A percentile compares a stretch with the other conserved stretches of the same genome.
These are phyloP conservation scores for Capsicum pubescens DNA, from an alignment of 257 asterid genomes.

Conservation along the genomic window DNA sequence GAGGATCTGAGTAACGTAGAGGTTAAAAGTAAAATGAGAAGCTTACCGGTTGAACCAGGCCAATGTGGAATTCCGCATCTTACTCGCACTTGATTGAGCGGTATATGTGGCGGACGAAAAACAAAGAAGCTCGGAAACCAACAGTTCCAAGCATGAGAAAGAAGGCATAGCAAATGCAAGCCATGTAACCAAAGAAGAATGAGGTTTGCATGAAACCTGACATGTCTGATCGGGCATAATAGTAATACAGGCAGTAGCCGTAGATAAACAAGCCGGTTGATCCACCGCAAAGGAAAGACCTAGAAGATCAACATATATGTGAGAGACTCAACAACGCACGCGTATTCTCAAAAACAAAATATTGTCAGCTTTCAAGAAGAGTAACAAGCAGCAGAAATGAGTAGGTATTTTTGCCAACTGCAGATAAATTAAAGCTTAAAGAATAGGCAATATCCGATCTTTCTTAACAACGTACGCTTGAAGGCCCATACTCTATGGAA, in stretches of 20 bases:
- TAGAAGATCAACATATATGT: background rate
- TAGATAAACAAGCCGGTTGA: slow-evolving; percentile 45
- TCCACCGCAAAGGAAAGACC: slow-evolving; percentile 48
- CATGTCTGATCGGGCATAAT: slow-evolving; percentile 42
- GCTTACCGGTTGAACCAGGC: slow-evolving; percentile 12
- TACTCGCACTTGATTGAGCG: slow-evolving; percentile 45
- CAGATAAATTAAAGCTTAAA: background rate
- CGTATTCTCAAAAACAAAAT: background rate
- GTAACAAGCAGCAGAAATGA: background rate
- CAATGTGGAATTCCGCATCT: slow-evolving; percentile 25
- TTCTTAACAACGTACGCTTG: too few relatives aligned
- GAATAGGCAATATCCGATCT: too few relatives aligned
- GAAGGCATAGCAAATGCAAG: slow-evolving; percentile 44
- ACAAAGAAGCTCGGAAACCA: slow-evolving; percentile 44
- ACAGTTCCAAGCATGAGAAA: slow-evolving; percentile 46
- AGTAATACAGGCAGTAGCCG: slow-evolving; percentile 44
- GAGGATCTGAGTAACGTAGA: background rate
- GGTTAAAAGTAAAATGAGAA: background rate
- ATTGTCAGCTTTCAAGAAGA: background rate
- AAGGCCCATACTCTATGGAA: too few relatives aligned
- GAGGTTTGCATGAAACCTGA: slow-evolving; percentile 48
- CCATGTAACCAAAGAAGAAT: slow-evolving; percentile 46
- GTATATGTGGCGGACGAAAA: slow-evolving; percentile 45
- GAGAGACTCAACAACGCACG: background rate
- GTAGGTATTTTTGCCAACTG: background rate